Base-by-base conservation (phyloP, 179 eudicot genomes). In the Heliamphora pulchella region DNA sequence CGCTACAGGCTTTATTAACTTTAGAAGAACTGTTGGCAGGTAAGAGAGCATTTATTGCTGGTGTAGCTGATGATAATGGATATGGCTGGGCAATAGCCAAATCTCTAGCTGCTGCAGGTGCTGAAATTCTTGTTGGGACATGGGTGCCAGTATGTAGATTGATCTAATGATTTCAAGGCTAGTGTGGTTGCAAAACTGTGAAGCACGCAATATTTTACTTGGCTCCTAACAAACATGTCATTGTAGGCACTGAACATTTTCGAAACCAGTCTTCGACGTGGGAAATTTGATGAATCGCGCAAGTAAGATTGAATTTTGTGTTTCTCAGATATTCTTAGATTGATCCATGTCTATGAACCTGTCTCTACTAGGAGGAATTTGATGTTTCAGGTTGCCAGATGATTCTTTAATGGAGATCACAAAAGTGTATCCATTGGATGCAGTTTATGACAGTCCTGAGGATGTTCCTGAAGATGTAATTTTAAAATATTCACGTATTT, bases 21-120 rank as follows among this genome's bases (percentile, higher is more conserved):
- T 71, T 48, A 3, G 41, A 3, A 61, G 18, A 20, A 63, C 96
- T 84, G 97, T 97, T 75, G 97, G 93, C 96, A 94, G 98, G 98
- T 80, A 93, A 95, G 84, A 91, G 96, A 82, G 98, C 98, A 71
- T 95, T 95, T 82, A 92, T 93, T 71, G 98, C 98, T 59, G 98
- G 98, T 57, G 82, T 95, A 78, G 98, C 98, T 82, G 98, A 93
- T 86, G 98, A 95, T 84, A 95, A 88, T 81, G 98, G 98, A 84
- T 95, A 94, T 85, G 98, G 98, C 81, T 95, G 98, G 98, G 98
- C 98, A 63, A 95, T 95, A 74, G 98, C 98, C 48, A 95, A 94
- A 80, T 94, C 98, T 77, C 87, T 95, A 57, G 97, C 97, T 77
- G 98, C 98, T 80, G 98, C 98, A 78, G 98, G 98, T 86, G 98